Evolutionary conservation across 1,284 basidiomycete genomes (phyloP).

Genomic region (Cryptococcus sp.): DNA sequence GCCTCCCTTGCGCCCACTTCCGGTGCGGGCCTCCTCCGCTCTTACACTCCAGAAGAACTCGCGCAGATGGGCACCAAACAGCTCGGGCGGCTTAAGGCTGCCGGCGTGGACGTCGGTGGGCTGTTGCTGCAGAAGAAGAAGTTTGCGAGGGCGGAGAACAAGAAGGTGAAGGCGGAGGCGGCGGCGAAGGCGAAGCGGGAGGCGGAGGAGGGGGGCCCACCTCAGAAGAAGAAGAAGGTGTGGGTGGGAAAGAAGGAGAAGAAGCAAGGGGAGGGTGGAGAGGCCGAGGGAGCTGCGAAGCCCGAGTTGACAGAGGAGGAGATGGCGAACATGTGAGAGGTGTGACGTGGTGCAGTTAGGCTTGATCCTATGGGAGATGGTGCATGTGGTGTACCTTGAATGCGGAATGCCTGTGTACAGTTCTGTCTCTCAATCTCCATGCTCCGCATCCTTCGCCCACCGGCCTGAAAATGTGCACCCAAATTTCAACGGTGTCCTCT

Average conservation of each 20-base stretch:
- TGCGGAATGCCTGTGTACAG: background rate
- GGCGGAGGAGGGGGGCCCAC: background rate
- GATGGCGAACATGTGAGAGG: slow-evolving; percentile 2
- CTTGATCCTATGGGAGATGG: background rate
- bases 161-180: slow-evolving; percentile 7
- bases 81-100: slow-evolving; percentile 44
- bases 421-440: too few species aligned
- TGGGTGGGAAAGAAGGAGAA: slow-evolving; percentile 1
- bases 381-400: background rate
- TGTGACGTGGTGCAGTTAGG: too few species aligned
- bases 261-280: background rate
- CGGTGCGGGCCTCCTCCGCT: slow-evolving; percentile 8
- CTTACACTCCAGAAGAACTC: slow-evolving; percentile 24
- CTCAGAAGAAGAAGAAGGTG: slow-evolving; percentile 10
- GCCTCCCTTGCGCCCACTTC: slow-evolving; percentile 8
- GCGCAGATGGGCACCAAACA: slow-evolving; percentile 29
- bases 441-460: background rate
- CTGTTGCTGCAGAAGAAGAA: slow-evolving; percentile 28
- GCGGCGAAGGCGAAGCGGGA: slow-evolving; percentile 15
- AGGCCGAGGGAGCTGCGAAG: slow-evolving; percentile 4
- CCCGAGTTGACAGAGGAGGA: slow-evolving; percentile 13
- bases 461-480: background rate
- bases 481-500: background rate
- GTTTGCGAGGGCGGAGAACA: slow-evolving; percentile 16
- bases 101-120: slow-evolving; percentile 40